phyloP scores from a whole-genome alignment of 2,329 filamentous ascomycete species.

The Aspergillus sergii region DNA sequence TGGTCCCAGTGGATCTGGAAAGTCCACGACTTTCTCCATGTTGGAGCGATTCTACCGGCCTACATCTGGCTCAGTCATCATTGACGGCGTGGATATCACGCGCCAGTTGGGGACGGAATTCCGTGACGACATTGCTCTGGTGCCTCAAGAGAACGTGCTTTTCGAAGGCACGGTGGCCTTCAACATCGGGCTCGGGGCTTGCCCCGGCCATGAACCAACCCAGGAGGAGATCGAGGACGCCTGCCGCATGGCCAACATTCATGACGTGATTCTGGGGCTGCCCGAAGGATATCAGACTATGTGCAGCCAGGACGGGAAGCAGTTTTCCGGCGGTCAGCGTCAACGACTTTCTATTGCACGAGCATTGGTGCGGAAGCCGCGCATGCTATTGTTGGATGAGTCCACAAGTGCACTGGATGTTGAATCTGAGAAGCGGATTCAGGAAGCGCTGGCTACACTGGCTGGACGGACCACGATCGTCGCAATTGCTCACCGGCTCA shows the following conservation, averaged over 20 bases:
- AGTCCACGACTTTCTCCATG: constrained; percentile 64
- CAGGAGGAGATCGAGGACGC: constrained; percentile 67
- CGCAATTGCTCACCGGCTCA: constrained; percentile 46
- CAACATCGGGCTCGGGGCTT: constrained; percentile 49
- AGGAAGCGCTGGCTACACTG: constrained; percentile 40
- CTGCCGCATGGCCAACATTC: constrained; percentile 69
- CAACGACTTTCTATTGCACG: constrained; percentile 62
- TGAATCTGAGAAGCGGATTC: constrained; percentile 54
- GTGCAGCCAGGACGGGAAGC: constrained; percentile 58
- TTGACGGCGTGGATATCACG: constrained; percentile 55
- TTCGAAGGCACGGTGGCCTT: constrained; percentile 53
- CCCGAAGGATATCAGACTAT: constrained; percentile 67
- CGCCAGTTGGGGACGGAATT: constrained; percentile 42
- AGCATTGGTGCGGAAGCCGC: constrained; percentile 57
- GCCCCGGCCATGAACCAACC: constrained; percentile 57
- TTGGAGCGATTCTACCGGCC: constrained; percentile 59
- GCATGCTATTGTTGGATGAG: constrained; percentile 61
- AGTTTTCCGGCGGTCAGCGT: constrained; percentile 60
- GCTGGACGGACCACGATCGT: constrained; percentile 41
- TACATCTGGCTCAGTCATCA: constrained; percentile 51
- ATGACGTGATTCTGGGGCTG: constrained; percentile 65
- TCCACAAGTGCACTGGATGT: constrained; percentile 62
- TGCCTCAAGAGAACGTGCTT: constrained; percentile 52
- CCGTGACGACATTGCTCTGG: constrained; percentile 49
- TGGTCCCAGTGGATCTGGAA: constrained; percentile 69